Conservation (phyloP, 495 filamentous ascomycete species). For the Geoglossum glabrum region DNA sequence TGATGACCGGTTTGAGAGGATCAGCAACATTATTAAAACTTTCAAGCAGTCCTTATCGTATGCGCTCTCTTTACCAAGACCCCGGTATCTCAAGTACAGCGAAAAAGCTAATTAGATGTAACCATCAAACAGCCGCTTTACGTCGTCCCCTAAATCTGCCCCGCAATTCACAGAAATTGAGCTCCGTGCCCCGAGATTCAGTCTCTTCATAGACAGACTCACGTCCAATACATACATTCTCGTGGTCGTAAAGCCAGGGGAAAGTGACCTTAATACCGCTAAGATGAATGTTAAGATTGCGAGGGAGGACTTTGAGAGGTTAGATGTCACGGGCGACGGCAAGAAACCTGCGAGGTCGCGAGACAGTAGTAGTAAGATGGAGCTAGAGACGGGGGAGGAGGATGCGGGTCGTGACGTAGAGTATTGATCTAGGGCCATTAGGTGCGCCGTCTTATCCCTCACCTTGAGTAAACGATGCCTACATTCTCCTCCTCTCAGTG, state of each 20-base stretch:
- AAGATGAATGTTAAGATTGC: slow-evolving; percentile 77
- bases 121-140: slow-evolving; percentile 19
- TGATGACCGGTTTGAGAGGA: slow-evolving; percentile 79
- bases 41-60: slow-evolving; percentile 69
- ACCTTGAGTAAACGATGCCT: too few relatives aligned
- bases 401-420: background rate
- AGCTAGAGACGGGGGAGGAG: background rate
- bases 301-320: slow-evolving; percentile 44
- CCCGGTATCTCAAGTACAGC: slow-evolving; percentile 21
- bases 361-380: background rate
- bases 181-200: slow-evolving; percentile 54
- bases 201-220: slow-evolving; percentile 77
- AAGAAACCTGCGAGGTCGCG: background rate
- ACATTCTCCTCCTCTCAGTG: too few relatives aligned
- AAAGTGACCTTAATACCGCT: slow-evolving; percentile 71
- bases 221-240: slow-evolving; percentile 95
- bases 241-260: slow-evolving; percentile 62
- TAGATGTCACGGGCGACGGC: slow-evolving; percentile 5
- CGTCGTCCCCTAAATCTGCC: slow-evolving; percentile 28
- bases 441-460: background rate
- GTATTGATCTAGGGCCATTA: background rate
- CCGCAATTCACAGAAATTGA: slow-evolving; percentile 45
- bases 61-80: slow-evolving; percentile 11
- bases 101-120: slow-evolving; percentile 20
- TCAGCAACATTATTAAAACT: slow-evolving; percentile 90